These are phyloP conservation scores for Cylindrotheca fusiformis DNA, from an alignment of 108 stramenopile species.

Conservation along the genomic window DNA sequence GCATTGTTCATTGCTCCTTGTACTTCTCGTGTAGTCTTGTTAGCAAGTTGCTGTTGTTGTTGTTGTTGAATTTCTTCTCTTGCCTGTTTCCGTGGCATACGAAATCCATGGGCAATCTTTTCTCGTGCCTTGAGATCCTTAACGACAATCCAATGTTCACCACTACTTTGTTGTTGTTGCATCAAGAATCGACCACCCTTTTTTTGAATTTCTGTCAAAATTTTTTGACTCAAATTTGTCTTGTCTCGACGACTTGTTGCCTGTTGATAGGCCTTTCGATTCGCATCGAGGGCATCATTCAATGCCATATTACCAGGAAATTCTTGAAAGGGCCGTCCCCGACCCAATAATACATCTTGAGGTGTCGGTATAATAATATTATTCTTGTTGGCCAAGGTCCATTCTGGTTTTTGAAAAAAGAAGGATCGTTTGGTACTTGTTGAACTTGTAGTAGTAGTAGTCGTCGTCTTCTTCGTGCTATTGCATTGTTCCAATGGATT, in stretches of 20 bases:
- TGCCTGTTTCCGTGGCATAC: neutral
- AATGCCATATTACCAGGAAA: constrained; percentile 1
- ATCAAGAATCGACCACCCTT: neutral
- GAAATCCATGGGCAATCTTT: neutral
- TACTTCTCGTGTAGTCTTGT: neutral
- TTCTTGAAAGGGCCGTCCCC: constrained; percentile 9
- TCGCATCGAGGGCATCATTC: neutral
- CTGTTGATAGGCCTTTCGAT: neutral
- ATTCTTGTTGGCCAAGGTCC: neutral
- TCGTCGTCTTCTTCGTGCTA: too few relatives aligned
- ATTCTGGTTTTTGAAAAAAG: neutral
- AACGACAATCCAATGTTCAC: neutral
- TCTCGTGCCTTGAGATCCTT: neutral
- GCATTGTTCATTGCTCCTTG: neutral
- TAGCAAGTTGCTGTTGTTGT: neutral
- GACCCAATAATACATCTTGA: constrained; percentile 14
- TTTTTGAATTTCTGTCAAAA: neutral
- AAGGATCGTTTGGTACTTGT: neutral
- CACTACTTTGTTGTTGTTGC: neutral
- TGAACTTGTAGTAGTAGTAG: too few relatives aligned
- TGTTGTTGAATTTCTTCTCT: neutral
- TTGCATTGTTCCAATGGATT: neutral
- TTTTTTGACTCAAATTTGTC: neutral
- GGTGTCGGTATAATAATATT: neutral
- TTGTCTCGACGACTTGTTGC: neutral